Percentiles rank a stretch among this genome's conserved stretches.
Conservation (phyloP, 345 rosid genomes). For the Sonneratia alba region DNA sequence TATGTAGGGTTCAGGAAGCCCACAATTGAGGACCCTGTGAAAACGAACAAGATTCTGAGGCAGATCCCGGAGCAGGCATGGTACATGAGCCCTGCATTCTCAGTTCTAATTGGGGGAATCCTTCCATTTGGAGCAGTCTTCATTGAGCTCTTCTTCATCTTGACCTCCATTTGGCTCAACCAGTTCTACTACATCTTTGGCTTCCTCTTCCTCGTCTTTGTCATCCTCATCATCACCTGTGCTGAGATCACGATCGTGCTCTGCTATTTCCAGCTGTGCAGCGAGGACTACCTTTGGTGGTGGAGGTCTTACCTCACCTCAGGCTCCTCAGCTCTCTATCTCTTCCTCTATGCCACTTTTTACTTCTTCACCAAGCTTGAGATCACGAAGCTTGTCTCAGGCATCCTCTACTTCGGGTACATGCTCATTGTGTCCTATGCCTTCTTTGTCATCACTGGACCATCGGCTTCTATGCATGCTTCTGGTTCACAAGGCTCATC, state of each 20-base stretch:
- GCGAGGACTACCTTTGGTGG: constrained; percentile 39
- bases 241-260: constrained; percentile 32
- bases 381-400: constrained; percentile 30
- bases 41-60: constrained; percentile 39
- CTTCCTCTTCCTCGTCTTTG: constrained; percentile 33
- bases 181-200: constrained; percentile 43
- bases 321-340: constrained; percentile 34
- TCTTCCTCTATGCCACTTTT: constrained; percentile 28
- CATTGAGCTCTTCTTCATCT: constrained; percentile 36
- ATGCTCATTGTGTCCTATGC: constrained; percentile 31
- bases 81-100: constrained; percentile 31
- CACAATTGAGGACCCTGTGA: constrained; percentile 29
- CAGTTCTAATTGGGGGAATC: constrained; percentile 29
- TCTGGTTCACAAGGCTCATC: constrained; percentile 32
- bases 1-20: constrained; percentile 29
- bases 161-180: constrained; percentile 38
- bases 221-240: constrained; percentile 31
- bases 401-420: constrained; percentile 30
- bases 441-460: constrained; percentile 30
- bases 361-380: constrained; percentile 37
- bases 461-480: constrained; percentile 31
- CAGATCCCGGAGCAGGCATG: constrained; percentile 33
- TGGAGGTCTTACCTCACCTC: constrained; percentile 36
- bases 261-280: constrained; percentile 40
- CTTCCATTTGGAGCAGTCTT: constrained; percentile 39